Evolutionary conservation across 2,329 filamentous ascomycete genomes (phyloP).

Genomic region (Neofusicoccum kwambonambiense): DNA sequence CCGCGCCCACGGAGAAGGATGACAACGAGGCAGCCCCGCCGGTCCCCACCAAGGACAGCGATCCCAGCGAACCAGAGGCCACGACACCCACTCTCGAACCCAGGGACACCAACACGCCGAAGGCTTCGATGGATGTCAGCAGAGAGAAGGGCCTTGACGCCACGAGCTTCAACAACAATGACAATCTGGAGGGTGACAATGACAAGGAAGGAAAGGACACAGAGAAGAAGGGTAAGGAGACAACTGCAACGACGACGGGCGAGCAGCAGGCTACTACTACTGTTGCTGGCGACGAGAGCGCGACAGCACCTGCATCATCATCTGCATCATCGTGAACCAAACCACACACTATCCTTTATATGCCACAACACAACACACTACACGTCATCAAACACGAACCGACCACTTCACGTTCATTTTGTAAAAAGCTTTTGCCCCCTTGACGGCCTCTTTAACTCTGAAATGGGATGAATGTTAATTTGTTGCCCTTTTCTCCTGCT

Average conservation of each 20-base stretch:
- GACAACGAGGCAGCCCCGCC: neutral
- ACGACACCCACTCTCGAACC: neutral
- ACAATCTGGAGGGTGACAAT: neutral
- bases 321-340: constrained; percentile 7
- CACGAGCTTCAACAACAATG: neutral
- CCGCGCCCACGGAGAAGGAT: neutral
- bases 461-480: constrained; percentile 17
- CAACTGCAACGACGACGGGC: constrained; percentile 7
- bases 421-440: neutral
- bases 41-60: neutral
- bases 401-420: constrained; percentile 6
- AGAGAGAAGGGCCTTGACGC: constrained; percentile 8
- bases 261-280: constrained; percentile 12
- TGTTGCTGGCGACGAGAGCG: constrained; percentile 8
- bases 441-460: neutral
- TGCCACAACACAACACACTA: neutral
- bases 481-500: neutral
- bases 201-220: neutral
- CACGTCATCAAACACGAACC: neutral
- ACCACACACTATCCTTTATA: neutral
- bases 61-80: neutral
- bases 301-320: constrained; percentile 11
- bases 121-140: neutral
- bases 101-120: neutral
- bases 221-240: constrained; percentile 17